A percentile compares a stretch with the other conserved stretches of the same genome.
Conservation (phyloP, 2,329 filamentous ascomycete genomes). For the Exophiala mesophila region DNA sequence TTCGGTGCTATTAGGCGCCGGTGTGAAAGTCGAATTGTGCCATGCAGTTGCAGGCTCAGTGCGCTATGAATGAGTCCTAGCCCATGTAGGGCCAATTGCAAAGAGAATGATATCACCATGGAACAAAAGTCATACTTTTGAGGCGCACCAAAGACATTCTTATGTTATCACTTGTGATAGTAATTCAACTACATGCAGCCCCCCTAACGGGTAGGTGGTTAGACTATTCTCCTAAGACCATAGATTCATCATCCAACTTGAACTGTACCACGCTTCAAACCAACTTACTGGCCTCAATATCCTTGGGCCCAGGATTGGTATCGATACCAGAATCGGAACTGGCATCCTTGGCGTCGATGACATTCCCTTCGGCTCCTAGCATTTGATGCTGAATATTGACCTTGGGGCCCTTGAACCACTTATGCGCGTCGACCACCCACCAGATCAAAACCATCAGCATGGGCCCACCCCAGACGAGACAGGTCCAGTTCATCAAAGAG, state of each 20-base stretch:
- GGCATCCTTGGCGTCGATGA: constrained; percentile 33
- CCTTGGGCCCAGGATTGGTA: neutral
- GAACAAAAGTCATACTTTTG: too few relatives aligned
- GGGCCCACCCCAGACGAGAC: constrained; percentile 31
- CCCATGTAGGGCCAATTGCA: too few relatives aligned
- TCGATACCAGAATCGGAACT: constrained; percentile 17
- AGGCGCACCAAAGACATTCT: too few relatives aligned
- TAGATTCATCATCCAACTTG: too few relatives aligned
- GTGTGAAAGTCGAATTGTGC: constrained; percentile 78
- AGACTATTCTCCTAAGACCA: too few relatives aligned
- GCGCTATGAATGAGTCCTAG: neutral
- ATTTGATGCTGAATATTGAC: constrained; percentile 36
- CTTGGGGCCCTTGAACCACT: constrained; percentile 34
- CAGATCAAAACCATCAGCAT: constrained; percentile 31
- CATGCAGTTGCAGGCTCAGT: constrained; percentile 53
- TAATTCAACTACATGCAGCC: too few relatives aligned
- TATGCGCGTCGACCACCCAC: constrained; percentile 30
- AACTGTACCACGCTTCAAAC: constrained; percentile 7
- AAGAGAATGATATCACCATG: too few relatives aligned
- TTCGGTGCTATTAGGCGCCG: constrained; percentile 80
- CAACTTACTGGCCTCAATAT: neutral
- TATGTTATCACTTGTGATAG: too few relatives aligned
- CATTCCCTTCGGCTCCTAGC: constrained; percentile 37
- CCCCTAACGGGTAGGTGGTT: too few relatives aligned
- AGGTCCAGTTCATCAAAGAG: constrained; percentile 44